Evolutionary conservation across 176 grass and related monocot species (phyloP).

Genomic region (Cenchrus purpureus): DNA sequence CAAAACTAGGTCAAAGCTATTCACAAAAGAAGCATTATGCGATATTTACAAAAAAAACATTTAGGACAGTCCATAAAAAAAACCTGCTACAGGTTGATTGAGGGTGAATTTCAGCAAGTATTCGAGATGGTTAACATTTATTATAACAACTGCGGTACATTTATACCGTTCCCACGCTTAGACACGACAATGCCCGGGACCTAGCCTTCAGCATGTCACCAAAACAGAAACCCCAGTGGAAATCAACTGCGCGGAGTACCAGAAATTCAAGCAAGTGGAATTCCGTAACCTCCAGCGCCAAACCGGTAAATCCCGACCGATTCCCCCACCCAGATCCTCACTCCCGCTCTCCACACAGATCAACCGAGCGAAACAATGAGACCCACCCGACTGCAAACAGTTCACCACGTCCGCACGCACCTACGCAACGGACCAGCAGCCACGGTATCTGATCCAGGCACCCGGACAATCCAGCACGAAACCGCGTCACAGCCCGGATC

Average conservation of each 20-base stretch:
- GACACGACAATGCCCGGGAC: conserved; percentile 5
- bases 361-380: conserved; percentile 14
- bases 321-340: conserved; percentile 26
- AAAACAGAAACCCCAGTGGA: not conserved
- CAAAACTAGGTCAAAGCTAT: not conserved
- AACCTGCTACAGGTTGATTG: not conserved
- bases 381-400: not conserved
- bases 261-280: not conserved
- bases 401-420: not conserved
- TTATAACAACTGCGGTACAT: not conserved
- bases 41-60: not conserved
- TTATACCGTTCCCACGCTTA: conserved; percentile 4
- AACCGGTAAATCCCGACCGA: not conserved
- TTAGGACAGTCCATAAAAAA: not conserved
- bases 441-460: not conserved
- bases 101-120: not conserved
- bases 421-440: not conserved
- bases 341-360: not conserved
- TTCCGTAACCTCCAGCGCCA: not conserved
- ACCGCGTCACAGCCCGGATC: not conserved
- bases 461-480: not conserved
- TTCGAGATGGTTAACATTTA: conserved; percentile 11
- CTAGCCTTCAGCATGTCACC: not conserved
- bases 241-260: not conserved
- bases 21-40: not conserved